These are phyloP conservation scores for Protomyces macrosporus DNA, from an alignment of 1,139 yeast genomes.

Conservation along the genomic window DNA sequence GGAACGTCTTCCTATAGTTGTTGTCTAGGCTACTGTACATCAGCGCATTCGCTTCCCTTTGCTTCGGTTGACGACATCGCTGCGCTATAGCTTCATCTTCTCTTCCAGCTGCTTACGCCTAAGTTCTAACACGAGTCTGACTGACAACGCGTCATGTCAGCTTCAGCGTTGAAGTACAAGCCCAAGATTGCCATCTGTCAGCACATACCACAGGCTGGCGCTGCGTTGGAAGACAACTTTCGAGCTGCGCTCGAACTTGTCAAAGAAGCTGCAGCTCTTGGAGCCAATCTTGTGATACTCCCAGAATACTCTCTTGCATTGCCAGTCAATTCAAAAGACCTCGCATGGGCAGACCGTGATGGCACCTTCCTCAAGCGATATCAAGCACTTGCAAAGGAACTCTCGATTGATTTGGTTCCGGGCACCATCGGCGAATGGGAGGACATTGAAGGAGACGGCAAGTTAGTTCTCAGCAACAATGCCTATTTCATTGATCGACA, in stretches of 20 bases:
- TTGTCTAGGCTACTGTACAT: too few relatives aligned
- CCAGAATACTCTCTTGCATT: conserved; percentile 52
- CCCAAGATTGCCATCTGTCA: conserved; percentile 20
- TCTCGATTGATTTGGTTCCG: conserved; percentile 31
- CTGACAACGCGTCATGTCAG: too few relatives aligned
- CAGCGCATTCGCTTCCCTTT: too few relatives aligned
- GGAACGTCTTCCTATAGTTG: too few relatives aligned
- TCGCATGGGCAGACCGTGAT: conserved; percentile 13
- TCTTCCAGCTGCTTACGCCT: too few relatives aligned
- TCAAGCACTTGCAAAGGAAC: conserved; percentile 30
- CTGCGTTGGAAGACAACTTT: conserved; percentile 60
- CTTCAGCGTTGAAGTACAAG: neutral
- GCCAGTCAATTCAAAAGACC: conserved; percentile 7
- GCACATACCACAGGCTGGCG: conserved; percentile 53
- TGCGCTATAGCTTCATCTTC: too few relatives aligned
- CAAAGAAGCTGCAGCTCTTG: conserved; percentile 49
- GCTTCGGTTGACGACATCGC: too few relatives aligned
- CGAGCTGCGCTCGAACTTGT: conserved; percentile 52
- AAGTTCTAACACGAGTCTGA: too few relatives aligned
- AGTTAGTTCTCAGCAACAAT: conserved; percentile 21
- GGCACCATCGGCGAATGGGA: conserved; percentile 29
- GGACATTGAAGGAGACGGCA: conserved; percentile 10
- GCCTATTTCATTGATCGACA: conserved; percentile 31
- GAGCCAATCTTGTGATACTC: conserved; percentile 53
- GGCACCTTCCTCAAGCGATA: neutral